Evolutionary conservation across 495 filamentous ascomycete species (phyloP), one percentile per base, ranked within the genome.

Genomic region (Venustampulla echinocandica): DNA sequence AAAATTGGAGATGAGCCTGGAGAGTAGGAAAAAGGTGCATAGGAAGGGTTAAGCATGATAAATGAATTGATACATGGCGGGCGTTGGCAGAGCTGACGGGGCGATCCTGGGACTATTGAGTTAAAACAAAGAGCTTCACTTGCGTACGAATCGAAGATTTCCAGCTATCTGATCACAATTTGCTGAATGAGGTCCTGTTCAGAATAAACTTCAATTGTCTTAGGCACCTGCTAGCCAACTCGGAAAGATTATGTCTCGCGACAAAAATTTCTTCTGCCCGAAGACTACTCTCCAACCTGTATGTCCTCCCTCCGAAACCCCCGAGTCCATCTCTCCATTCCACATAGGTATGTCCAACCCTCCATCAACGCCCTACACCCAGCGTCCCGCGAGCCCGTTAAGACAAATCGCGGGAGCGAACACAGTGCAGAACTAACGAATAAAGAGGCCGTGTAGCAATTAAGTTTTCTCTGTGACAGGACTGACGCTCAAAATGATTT

Each of bases 1-100:
- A 97, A 97, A 76, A 79, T 95, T 59, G 87, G 83, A 10, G 85
- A 94, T 38, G 53, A 87, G 61, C 64, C 69, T 17, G 79, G 74
- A 52, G 76, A 84, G 67, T 79, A 72, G 17, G 19, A 6, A 33
- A 19, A 17, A 24, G 37, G 25, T 10, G n/a, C 19, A 25, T 18
- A 19, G 11, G 4, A 17, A n/a, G 3, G 5, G 5, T n/a, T 20
- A 17, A 23, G 10, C 17, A 40, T 40, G 37, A 40, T 40, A n/a
- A 15, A 40, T 21, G 14, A 30, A 11, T 17, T 14, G 28, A 28
- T 33, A 38, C 35, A 56, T 43, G 45, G 44, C 27, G 42, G 49
- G 54, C 49, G 49, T 56, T 52, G 3, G 24, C 18, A 49, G 40
- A 41, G n/a, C n/a, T n/a, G 42, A 42, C 27, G 4, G 11, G 13